Conservation (phyloP, 306 rosid species). For the Ormosia emarginata region DNA sequence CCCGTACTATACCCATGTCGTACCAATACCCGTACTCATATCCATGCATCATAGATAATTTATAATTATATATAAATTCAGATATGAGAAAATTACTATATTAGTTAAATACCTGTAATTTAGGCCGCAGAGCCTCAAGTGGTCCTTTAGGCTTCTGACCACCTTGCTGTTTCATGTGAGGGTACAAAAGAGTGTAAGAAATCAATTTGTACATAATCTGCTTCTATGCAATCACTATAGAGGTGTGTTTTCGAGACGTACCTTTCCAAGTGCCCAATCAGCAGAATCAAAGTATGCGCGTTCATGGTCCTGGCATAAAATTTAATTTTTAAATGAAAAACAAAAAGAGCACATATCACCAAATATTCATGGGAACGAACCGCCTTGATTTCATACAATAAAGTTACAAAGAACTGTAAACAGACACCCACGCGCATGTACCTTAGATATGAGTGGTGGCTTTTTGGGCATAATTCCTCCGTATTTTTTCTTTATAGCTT, state of each 20-base stretch:
- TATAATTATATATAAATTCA: neutral
- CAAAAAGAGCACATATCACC: neutral
- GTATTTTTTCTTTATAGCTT: constrained; percentile 75
- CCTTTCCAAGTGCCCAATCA: constrained; percentile 99
- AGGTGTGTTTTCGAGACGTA: constrained; percentile 20
- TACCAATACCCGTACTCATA: too few species aligned
- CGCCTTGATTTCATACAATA: neutral
- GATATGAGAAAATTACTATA: neutral
- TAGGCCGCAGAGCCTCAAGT: constrained; percentile 92
- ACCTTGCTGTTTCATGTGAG: constrained; percentile 69
- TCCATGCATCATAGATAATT: too few species aligned
- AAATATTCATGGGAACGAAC: neutral
- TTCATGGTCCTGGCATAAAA: constrained; percentile 80
- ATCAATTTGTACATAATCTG: neutral
- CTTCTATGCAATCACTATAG: constrained; percentile 7
- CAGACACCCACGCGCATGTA: constrained; percentile 13
- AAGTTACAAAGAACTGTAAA: neutral
- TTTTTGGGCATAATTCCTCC: constrained; percentile 89
- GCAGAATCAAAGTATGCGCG: constrained; percentile 99
- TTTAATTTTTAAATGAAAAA: constrained; percentile 20
- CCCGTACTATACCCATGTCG: too few species aligned
- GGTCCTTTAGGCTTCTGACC: constrained; percentile 98
- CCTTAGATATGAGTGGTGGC: constrained; percentile 94
- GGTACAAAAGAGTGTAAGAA: constrained; percentile 17
- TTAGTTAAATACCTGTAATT: constrained; percentile 64